These are phyloP conservation scores for Rhizopus delemar DNA, from an alignment of 371 early-diverging fungal genomes.

Conservation along the genomic window DNA sequence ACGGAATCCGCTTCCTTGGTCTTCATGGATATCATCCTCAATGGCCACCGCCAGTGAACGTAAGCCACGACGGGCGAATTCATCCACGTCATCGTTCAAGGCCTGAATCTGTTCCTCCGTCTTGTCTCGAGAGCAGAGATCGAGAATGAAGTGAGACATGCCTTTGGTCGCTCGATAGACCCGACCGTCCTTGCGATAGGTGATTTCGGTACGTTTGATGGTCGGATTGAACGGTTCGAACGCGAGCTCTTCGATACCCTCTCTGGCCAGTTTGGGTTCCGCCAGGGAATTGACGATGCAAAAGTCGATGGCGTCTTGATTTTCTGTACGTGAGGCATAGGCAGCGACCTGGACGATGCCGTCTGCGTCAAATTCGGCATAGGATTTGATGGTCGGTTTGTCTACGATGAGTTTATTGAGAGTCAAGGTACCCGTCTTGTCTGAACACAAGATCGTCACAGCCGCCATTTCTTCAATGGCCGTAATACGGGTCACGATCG, in stretches of 20 bases:
- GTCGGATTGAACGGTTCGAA: constrained; percentile 90
- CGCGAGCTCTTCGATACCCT: constrained; percentile 67
- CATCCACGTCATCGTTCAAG: too few species aligned
- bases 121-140: too few species aligned
- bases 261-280: constrained; percentile 59
- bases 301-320: constrained; percentile 79
- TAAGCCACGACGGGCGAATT: too few species aligned
- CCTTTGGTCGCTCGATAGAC: too few species aligned
- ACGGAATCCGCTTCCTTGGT: constrained; percentile 45
- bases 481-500: constrained; percentile 86
- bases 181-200: constrained; percentile 48
- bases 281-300: constrained; percentile 71
- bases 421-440: constrained; percentile 97
- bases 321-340: constrained; percentile 70
- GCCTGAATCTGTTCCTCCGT: too few species aligned
- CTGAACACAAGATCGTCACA: constrained; percentile 91
- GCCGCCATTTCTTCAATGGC: constrained; percentile 93
- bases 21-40: too few species aligned
- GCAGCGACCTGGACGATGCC: constrained; percentile 65
- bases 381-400: constrained; percentile 63
- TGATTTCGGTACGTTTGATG: constrained; percentile 85
- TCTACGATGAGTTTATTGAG: constrained; percentile 87
- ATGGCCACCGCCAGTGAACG: too few species aligned
- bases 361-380: constrained; percentile 55
- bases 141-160: too few species aligned